A percentile compares a stretch with the other conserved stretches of the same genome.
These are phyloP conservation scores for Spathaspora arborariae DNA, from an alignment of 805 yeast species.

Conservation along the genomic window DNA sequence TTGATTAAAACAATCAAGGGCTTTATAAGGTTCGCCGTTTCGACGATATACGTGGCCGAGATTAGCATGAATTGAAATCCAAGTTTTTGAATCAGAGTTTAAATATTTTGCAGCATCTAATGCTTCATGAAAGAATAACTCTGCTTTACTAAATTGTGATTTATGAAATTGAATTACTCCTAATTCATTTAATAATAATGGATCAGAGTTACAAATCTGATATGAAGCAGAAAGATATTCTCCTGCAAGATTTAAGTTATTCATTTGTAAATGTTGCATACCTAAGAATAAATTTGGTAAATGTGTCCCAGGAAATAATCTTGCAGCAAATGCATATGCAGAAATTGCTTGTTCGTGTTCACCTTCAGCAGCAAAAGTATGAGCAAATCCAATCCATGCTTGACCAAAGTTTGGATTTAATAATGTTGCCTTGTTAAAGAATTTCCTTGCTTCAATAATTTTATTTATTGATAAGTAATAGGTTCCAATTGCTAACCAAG, in stretches of 20 bases:
- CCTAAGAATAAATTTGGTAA: constrained; percentile 87
- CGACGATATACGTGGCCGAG: constrained; percentile 85
- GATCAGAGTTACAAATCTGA: constrained; percentile 79
- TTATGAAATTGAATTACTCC: constrained; percentile 90
- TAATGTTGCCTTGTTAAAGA: constrained; percentile 84
- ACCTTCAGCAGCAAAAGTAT: constrained; percentile 96
- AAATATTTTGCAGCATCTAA: constrained; percentile 61
- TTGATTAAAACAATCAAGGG: constrained; percentile 71
- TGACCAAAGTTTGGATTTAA: constrained; percentile 87
- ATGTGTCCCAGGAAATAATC: constrained; percentile 88
- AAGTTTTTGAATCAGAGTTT: constrained; percentile 75
- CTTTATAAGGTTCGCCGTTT: constrained; percentile 55
- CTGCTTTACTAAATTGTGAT: constrained; percentile 63
- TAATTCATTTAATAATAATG: constrained; percentile 82
- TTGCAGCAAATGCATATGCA: constrained; percentile 93
- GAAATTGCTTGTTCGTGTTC: constrained; percentile 98
- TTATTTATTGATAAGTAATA: constrained; percentile 76
- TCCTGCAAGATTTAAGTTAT: constrained; percentile 75
- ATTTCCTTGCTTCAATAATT: constrained; percentile 78
- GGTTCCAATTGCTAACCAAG: constrained; percentile 92
- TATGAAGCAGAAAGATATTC: constrained; percentile 78
- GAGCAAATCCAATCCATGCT: constrained; percentile 98
- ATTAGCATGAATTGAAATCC: constrained; percentile 82
- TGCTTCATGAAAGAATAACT: constrained; percentile 66
- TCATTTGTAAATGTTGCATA: constrained; percentile 92